Conservation (phyloP, 176 grass and related monocot genomes). For the Cenchrus fungigraminus region DNA sequence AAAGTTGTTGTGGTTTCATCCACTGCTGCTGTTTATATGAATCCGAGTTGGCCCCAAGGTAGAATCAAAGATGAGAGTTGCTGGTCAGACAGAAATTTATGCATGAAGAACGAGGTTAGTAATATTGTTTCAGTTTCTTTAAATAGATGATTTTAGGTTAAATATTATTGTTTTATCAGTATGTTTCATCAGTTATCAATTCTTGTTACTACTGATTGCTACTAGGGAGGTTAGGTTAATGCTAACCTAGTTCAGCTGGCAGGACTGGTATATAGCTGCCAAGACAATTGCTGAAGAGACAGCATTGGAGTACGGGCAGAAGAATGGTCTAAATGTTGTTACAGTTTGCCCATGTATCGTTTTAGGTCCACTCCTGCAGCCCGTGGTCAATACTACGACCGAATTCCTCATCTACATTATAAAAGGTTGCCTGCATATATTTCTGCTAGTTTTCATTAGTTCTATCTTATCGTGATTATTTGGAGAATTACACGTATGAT, state of each 20-base stretch:
- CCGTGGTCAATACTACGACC: constrained; percentile 34
- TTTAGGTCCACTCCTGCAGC: constrained; percentile 44
- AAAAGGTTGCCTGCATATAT: constrained; percentile 27
- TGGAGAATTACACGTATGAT: background rate
- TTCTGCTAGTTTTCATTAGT: background rate
- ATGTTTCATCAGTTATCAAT: background rate
- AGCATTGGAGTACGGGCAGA: constrained; percentile 44
- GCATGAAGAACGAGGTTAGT: constrained; percentile 39
- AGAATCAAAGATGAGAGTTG: constrained; percentile 47
- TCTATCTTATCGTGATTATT: background rate
- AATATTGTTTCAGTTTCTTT: background rate
- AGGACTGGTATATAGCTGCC: constrained; percentile 52
- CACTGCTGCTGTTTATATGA: constrained; percentile 22
- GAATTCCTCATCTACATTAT: constrained; percentile 35
- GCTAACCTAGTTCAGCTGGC: background rate
- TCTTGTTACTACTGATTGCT: background rate
- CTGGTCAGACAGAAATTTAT: constrained; percentile 50
- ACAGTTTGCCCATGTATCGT: constrained; percentile 44
- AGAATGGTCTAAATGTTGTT: constrained; percentile 34
- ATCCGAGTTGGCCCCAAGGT: constrained; percentile 45
- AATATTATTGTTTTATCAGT: no score
- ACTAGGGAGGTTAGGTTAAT: background rate
- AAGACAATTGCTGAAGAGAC: constrained; percentile 49
- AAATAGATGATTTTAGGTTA: background rate
- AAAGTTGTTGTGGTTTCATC: constrained; percentile 54